Base-by-base conservation (phyloP, 805 yeast genomes). In the Metschnikowia anglica region DNA sequence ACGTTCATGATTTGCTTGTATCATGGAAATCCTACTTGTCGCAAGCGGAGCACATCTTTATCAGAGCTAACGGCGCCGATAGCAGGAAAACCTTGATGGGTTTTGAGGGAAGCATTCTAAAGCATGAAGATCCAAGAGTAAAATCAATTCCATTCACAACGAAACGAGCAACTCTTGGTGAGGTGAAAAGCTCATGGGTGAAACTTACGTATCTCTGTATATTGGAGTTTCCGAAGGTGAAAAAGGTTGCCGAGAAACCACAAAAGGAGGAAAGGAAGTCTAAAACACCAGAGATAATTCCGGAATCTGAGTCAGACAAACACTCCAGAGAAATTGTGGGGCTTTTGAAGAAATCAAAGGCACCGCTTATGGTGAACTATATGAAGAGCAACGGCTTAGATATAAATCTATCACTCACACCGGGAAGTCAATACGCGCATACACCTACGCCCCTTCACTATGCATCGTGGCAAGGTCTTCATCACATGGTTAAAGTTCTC, bases 81-180 rank as follows among this genome's bases (percentile, higher is more conserved):
- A 86, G 82, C 52, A 75, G 80, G 47, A 81, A 74, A 44, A 73
- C 82, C 2, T 60, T 93, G 18, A 70, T 84, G 37, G 88, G 86
- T 2, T 83, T 81, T 53, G 83, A 78, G 24, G 81, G 81, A 23
- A 74, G 82, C 0, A 72, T 79, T 2, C 61, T 79, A 5, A 56
- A 71, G 25, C 65, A 55, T 23, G 65, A 66, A 25, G 97, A 91
- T 58, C 50, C 67, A 0, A 72, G 96, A 49, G 63, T 93, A 5
- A 78, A 76, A 48, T 63, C 72, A 2, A 80, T 91, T 58, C 99
- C 99, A 1, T 89, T 93, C 65, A 83, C 96, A 0, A 91, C 99
- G 0, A 79, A 79, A 43, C 74, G 97, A 51, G 95, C 98, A 1
- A 90, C 96, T 0, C 73, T 84, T 0, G 66, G 78, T 2, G 98